Percentiles rank a stretch among this genome's conserved stretches.
These are phyloP conservation scores for Platanthera zijinensis DNA, from an alignment of 106 monocot genomes.

Conservation along the genomic window DNA sequence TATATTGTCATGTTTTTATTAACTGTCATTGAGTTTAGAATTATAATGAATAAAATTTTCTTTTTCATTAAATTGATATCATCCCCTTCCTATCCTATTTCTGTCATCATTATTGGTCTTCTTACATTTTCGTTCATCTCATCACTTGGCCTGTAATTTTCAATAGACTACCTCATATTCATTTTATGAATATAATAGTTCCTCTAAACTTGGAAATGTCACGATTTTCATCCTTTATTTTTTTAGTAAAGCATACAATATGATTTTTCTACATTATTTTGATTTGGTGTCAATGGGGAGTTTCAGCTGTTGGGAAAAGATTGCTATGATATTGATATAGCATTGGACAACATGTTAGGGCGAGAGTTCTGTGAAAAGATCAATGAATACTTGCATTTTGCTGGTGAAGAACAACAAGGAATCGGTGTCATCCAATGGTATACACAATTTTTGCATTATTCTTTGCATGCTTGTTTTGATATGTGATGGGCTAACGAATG, in stretches of 20 bases:
- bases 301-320: conserved; percentile 72
- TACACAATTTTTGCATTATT: not conserved
- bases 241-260: not conserved
- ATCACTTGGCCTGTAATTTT: not conserved
- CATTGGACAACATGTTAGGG: conserved; percentile 88
- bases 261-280: no score
- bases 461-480: not conserved
- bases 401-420: conserved; percentile 57
- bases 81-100: not conserved
- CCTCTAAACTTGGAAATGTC: not conserved
- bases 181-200: not conserved
- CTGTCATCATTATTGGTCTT: not conserved
- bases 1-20: not conserved
- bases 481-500: not conserved
- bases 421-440: conserved; percentile 85
- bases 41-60: not conserved
- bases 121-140: not conserved
- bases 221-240: not conserved
- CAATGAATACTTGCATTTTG: conserved; percentile 44
- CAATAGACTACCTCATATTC: not conserved
- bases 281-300: no score
- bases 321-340: conserved; percentile 90
- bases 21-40: not conserved
- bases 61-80: not conserved
- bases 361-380: conserved; percentile 82